These are phyloP conservation scores for Metarhizium album DNA, from an alignment of 2,329 filamentous ascomycete genomes.

Conservation along the genomic window DNA sequence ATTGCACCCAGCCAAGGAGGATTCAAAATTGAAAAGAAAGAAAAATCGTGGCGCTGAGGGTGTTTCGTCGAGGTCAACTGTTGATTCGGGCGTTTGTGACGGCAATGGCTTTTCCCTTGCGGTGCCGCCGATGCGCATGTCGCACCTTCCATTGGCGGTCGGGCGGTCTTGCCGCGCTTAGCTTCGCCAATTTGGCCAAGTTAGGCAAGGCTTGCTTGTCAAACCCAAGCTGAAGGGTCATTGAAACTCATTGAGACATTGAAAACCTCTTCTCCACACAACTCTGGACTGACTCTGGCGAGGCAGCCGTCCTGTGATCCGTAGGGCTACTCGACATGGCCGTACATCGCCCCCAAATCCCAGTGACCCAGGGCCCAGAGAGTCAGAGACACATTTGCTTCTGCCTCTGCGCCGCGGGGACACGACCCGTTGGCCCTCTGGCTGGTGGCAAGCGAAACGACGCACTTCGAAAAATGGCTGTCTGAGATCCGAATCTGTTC, in stretches of 20 bases:
- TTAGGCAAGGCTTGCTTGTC: neutral
- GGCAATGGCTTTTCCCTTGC: neutral
- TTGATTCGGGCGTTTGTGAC: neutral
- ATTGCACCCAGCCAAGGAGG: neutral
- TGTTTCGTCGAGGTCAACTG: neutral
- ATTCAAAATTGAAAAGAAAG: neutral
- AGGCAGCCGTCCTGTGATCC: too few relatives aligned
- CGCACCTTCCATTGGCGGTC: neutral
- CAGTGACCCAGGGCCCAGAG: too few relatives aligned
- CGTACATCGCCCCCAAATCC: neutral
- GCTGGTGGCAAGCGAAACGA: neutral
- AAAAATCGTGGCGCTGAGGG: neutral
- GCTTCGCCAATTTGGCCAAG: neutral
- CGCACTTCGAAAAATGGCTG: neutral
- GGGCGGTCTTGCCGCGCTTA: neutral
- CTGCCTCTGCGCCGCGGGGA: neutral
- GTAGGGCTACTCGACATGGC: neutral
- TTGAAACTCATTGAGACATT: neutral
- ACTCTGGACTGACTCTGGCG: neutral
- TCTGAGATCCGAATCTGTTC: neutral
- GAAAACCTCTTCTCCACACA: neutral
- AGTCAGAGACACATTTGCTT: neutral
- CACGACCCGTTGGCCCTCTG: neutral
- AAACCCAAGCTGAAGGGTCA: neutral
- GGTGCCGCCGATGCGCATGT: too few relatives aligned